Evolutionary conservation across 2,329 filamentous ascomycete genomes (phyloP), one percentile per base, ranked within the genome.

Genomic region (Aspergillus carbonarius): DNA sequence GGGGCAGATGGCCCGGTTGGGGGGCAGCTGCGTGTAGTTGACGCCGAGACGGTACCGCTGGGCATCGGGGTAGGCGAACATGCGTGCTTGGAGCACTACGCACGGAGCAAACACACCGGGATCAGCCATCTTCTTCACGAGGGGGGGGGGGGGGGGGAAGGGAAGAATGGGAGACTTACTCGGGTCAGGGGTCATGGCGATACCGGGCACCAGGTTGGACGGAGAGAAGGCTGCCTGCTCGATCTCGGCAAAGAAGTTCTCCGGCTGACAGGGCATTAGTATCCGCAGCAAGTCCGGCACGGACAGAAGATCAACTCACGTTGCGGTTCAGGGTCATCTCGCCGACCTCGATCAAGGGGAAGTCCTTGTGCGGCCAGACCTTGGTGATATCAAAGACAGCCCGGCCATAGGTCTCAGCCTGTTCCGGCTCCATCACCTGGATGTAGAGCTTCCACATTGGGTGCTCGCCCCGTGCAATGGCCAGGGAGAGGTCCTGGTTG

Each of bases 171-270:
- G 9, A 32, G 9, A 32, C 67, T 57, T 60, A 72, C 72, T 82
- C 75, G 85, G 83, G 66, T 90, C 87, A 6, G 85, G 83, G 0
- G 83, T 84, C 0, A 85, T 82, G 54, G 82, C 85, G 48, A 87
- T 79, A 1, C 88, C 88, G 0, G 86, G 86, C 0, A 88, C 84
- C 70, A 90, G 76, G 60, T 83, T 85, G 0, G 83, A 83, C 0
- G 88, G 87, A 0, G 84, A 85, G 67, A 90, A 90, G 0, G 85
- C 84, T 0, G 84, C 82, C 73, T 90, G 86, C 71, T 90, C 87
- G 48, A 88, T 83, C 65, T 90, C 86, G 40, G 81, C 76, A 64
- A 88, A 88, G 73, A 87, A 89, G 70, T 89, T 88, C 48, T 78
- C 70, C 1, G 80, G 68, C 70, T 72, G 48, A 42, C 30, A 9